Evolutionary conservation across 331 rosid species (phyloP).

Genomic region (Malus hybrid): DNA sequence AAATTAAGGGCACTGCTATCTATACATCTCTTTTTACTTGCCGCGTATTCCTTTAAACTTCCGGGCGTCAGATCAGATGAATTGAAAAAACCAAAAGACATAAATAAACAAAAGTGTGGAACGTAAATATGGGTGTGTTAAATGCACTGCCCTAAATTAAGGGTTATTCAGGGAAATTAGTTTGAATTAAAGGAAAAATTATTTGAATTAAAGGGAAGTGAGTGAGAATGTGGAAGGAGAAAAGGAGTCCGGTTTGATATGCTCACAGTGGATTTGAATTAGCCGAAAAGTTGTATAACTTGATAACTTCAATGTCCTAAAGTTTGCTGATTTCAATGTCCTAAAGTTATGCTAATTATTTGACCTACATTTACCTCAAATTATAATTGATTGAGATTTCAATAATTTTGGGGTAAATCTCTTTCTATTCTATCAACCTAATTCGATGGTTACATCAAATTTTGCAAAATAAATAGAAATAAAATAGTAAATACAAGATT

Average conservation of each 20-base stretch:
- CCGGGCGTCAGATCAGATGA: too few relatives aligned
- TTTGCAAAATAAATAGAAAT: not conserved
- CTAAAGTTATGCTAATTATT: not conserved
- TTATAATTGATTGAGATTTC: not conserved
- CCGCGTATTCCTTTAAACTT: too few relatives aligned
- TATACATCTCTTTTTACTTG: too few relatives aligned
- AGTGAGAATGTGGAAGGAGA: not conserved
- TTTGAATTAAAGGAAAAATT: conserved; percentile 21
- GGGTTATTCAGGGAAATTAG: not conserved
- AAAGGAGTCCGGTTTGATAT: too few relatives aligned
- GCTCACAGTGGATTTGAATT: not conserved
- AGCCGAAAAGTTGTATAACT: not conserved
- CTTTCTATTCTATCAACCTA: not conserved
- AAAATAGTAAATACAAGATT: not conserved
- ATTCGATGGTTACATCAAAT: not conserved
- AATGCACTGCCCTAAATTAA: not conserved
- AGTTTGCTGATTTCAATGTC: not conserved
- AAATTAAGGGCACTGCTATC: too few relatives aligned
- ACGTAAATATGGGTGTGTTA: not conserved
- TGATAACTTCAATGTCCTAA: not conserved
- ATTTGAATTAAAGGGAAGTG: not conserved
- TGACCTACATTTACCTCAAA: not conserved
- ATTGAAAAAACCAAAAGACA: too few relatives aligned
- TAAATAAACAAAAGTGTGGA: too few relatives aligned
- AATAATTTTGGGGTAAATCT: not conserved